Conservation (phyloP, 2,329 filamentous ascomycete species). For the Venturia nashicola region DNA sequence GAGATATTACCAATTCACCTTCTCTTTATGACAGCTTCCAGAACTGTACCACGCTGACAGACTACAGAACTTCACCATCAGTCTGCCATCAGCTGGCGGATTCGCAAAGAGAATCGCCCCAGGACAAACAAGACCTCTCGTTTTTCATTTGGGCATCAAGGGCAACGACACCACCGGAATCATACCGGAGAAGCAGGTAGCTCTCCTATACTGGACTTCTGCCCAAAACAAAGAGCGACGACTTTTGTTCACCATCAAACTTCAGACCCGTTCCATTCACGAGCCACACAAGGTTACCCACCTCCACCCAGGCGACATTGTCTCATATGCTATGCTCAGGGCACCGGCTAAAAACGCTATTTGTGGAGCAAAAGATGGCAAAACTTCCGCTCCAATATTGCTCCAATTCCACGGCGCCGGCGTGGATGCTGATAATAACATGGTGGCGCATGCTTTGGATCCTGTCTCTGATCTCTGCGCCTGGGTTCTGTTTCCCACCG, state of each 20-base stretch:
- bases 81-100: neutral
- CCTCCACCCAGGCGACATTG: conserved; percentile 38
- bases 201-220: neutral
- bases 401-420: conserved; percentile 45
- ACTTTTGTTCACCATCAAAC: conserved; percentile 1
- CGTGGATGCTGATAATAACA: conserved; percentile 37
- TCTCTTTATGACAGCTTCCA: neutral
- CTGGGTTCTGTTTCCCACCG: conserved; percentile 44
- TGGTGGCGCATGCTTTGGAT: conserved; percentile 36
- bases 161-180: neutral
- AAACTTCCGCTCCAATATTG: conserved; percentile 32
- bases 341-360: conserved; percentile 34
- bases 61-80: neutral
- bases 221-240: neutral
- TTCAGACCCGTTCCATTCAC: neutral
- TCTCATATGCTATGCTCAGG: conserved; percentile 46
- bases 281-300: conserved; percentile 43
- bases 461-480: conserved; percentile 38
- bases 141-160: conserved; percentile 7
- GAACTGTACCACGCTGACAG: neutral
- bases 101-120: neutral
- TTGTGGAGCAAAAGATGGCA: conserved; percentile 11
- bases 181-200: neutral
- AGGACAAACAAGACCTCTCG: conserved; percentile 10
- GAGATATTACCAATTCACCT: neutral